Evolutionary conservation across 2,329 filamentous ascomycete species (phyloP).

Genomic region (Dactylellina cionopaga): DNA sequence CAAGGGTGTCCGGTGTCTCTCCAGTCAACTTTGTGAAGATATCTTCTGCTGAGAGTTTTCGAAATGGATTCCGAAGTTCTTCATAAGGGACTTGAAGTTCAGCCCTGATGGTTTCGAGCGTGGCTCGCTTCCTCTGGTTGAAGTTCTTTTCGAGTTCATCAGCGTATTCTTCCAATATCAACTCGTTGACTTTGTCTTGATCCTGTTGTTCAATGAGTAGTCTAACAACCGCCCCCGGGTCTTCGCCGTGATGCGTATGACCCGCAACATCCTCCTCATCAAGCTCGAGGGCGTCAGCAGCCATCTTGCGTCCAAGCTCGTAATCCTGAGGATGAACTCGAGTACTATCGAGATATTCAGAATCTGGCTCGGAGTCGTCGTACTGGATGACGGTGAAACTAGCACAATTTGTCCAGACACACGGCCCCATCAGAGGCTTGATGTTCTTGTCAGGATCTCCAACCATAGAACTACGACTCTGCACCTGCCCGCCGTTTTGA

Average conservation of each 20-base stretch:
- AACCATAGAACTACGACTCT: conserved; percentile 84
- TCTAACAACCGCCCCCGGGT: conserved; percentile 86
- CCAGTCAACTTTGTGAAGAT: conserved; percentile 97
- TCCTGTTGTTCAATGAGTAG: conserved; percentile 95
- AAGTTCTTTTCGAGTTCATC: conserved; percentile 94
- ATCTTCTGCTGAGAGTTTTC: conserved; percentile 75
- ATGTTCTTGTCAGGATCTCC: conserved; percentile 84
- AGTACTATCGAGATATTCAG: conserved; percentile 94
- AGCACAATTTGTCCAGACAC: conserved; percentile 95
- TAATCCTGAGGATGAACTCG: conserved; percentile 98
- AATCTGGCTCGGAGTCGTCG: conserved; percentile 80
- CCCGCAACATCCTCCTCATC: conserved; percentile 98
- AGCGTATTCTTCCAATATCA: conserved; percentile 95
- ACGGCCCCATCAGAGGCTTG: conserved; percentile 81
- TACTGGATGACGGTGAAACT: conserved; percentile 93
- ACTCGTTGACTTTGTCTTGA: conserved; percentile 93
- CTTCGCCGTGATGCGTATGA: conserved; percentile 83
- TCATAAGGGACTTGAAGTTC: conserved; percentile 94
- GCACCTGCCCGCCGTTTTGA: conserved; percentile 85
- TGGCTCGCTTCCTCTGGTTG: conserved; percentile 92
- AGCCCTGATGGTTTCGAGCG: conserved; percentile 92
- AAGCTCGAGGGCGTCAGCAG: conserved; percentile 92
- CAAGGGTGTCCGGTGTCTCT: conserved; percentile 83
- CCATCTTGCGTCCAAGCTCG: conserved; percentile 97
- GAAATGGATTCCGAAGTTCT: conserved; percentile 85